phyloP scores from a whole-genome alignment of 116 monocot genomes.

The Phalaenopsis hybrid region DNA sequence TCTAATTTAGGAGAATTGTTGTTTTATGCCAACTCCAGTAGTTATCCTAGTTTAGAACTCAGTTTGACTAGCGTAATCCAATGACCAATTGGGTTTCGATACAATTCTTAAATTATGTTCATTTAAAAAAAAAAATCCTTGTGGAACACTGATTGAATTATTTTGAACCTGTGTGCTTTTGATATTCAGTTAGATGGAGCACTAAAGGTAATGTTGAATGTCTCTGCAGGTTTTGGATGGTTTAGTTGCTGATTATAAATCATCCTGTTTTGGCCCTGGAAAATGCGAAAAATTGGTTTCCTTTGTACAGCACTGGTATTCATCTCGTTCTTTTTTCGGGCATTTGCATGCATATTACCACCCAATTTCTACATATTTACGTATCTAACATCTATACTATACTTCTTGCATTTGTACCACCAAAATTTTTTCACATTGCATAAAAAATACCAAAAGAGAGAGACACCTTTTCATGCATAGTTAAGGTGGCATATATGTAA shows the following conservation, averaged over 20 bases:
- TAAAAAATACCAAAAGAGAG: too few relatives aligned
- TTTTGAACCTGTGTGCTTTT: not conserved
- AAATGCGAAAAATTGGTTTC: slow-evolving; percentile 73
- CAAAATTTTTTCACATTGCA: too few relatives aligned
- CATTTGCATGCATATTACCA: too few relatives aligned
- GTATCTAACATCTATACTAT: too few relatives aligned
- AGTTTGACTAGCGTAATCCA: not conserved
- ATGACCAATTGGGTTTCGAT: not conserved
- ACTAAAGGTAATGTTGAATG: not conserved
- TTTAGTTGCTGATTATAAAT: slow-evolving; percentile 53
- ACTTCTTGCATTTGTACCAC: too few relatives aligned
- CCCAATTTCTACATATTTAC: too few relatives aligned
- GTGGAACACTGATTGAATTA: not conserved
- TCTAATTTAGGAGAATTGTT: not conserved
- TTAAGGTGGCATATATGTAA: too few relatives aligned
- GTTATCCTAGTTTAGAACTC: not conserved
- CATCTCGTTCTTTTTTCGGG: not conserved
- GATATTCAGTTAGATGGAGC: not conserved
- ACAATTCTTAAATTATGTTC: not conserved
- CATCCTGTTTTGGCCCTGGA: slow-evolving; percentile 61
- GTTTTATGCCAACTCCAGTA: not conserved
- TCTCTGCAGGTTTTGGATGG: slow-evolving; percentile 54
- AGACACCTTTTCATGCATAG: too few relatives aligned
- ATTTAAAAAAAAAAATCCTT: not conserved
- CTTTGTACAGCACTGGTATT: slow-evolving; percentile 71